phyloP scores from a whole-genome alignment of 768 basidiomycete genomes.

The Leccinum variicolor region DNA sequence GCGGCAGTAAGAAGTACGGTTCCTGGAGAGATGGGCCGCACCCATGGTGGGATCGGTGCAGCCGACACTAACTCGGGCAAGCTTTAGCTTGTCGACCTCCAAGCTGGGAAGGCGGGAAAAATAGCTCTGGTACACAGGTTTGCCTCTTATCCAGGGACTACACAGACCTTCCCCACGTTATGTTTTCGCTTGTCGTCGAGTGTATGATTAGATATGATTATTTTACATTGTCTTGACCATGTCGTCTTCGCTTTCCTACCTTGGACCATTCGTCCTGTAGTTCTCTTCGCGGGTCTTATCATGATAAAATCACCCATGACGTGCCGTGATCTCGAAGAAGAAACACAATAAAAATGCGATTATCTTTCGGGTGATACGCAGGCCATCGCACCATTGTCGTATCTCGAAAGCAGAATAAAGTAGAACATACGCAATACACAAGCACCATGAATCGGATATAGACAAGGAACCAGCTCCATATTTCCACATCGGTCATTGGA shows the following conservation, averaged over 20 bases:
- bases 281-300: not conserved
- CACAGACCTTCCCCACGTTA: not conserved
- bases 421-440: constrained; percentile 31
- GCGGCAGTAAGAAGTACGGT: constrained; percentile 42
- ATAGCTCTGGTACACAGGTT: constrained; percentile 14
- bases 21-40: constrained; percentile 44
- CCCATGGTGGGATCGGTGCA: constrained; percentile 39
- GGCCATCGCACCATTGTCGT: constrained; percentile 6
- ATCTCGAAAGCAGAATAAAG: constrained; percentile 27
- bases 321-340: not conserved
- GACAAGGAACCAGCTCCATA: constrained; percentile 22
- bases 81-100: constrained; percentile 44
- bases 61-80: constrained; percentile 35
- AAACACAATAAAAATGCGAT: constrained; percentile 19
- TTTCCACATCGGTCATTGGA: constrained; percentile 3
- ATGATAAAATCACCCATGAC: not conserved
- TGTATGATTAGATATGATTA: constrained; percentile 30
- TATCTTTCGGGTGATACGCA: constrained; percentile 18
- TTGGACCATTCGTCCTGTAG: not conserved
- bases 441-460: constrained; percentile 19
- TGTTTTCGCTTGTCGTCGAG: constrained; percentile 9
- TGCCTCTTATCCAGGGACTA: not conserved
- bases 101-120: constrained; percentile 47
- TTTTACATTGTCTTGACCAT: constrained; percentile 6
- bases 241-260: not conserved